These are phyloP conservation scores for Manihot esculenta DNA, from an alignment of 441 rosid species.

Conservation along the genomic window DNA sequence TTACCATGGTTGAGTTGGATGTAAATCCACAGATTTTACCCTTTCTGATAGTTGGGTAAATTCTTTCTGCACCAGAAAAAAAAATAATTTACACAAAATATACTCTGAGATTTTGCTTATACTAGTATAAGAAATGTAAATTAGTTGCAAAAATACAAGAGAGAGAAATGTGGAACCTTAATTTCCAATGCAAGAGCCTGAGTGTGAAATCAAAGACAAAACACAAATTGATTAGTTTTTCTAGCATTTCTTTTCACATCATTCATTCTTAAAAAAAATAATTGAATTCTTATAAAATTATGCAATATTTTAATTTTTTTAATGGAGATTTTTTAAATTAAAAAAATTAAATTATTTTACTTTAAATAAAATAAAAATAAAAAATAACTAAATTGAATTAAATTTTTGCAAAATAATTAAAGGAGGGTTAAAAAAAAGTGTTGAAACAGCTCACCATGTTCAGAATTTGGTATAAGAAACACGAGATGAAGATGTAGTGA, in stretches of 20 bases:
- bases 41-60: conserved; percentile 82
- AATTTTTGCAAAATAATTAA: no score
- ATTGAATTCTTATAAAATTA: no score
- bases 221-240: background rate
- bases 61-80: conserved; percentile 52
- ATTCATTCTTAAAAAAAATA: no score
- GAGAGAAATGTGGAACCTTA: background rate
- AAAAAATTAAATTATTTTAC: no score
- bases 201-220: background rate
- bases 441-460: conserved; percentile 7
- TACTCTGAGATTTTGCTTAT: no score
- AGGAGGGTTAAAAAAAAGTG: no score
- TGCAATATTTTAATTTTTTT: no score
- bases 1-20: conserved; percentile 94
- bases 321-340: no score
- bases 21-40: conserved; percentile 86
- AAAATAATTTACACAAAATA: conserved; percentile 14
- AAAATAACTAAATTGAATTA: no score
- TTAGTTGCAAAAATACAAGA: no score
- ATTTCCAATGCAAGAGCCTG: conserved; percentile 18
- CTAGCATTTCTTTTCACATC: background rate
- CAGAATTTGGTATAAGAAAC: background rate
- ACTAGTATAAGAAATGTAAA: no score
- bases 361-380: no score
- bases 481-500: background rate